These are phyloP conservation scores for Tillandsia leiboldiana DNA, from an alignment of 176 grass and related monocot species.

Conservation along the genomic window DNA sequence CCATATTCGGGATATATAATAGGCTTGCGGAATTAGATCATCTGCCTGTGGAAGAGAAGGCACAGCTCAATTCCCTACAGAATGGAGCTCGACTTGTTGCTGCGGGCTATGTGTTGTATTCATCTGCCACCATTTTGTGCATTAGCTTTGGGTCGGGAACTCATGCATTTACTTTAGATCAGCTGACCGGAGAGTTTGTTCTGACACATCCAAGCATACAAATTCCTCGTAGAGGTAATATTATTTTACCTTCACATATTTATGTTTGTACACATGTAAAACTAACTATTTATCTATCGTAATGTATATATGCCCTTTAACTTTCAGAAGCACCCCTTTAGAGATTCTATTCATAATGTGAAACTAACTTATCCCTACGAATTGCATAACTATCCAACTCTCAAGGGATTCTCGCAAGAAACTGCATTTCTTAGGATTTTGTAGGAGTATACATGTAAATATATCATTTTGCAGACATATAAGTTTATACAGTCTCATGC, in stretches of 20 bases:
- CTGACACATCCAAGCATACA: conserved; percentile 78
- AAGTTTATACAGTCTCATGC: too few species aligned
- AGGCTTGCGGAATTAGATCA: conserved; percentile 68
- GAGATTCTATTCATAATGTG: too few species aligned
- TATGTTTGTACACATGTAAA: too few species aligned
- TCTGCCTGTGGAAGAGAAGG: conserved; percentile 60
- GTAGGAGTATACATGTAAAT: too few species aligned
- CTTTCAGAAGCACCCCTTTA: too few species aligned
- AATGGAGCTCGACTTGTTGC: conserved; percentile 50
- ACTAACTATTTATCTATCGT: too few species aligned
- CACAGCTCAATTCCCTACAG: conserved; percentile 79
- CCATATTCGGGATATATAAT: conserved; percentile 82
- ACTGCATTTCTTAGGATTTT: too few species aligned
- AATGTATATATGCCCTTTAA: too few species aligned
- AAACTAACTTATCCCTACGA: too few species aligned
- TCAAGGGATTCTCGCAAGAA: too few species aligned
- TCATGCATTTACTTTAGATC: conserved; percentile 80
- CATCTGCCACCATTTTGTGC: conserved; percentile 82
- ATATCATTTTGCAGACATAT: too few species aligned
- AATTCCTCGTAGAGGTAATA: conserved; percentile 67
- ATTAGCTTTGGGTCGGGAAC: conserved; percentile 60
- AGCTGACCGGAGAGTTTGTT: conserved; percentile 62
- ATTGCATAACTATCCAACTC: too few species aligned
- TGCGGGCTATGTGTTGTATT: conserved; percentile 81
- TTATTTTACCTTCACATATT: background rate